Base-by-base conservation (phyloP, 257 asterid genomes). In the Datura wrightii region DNA sequence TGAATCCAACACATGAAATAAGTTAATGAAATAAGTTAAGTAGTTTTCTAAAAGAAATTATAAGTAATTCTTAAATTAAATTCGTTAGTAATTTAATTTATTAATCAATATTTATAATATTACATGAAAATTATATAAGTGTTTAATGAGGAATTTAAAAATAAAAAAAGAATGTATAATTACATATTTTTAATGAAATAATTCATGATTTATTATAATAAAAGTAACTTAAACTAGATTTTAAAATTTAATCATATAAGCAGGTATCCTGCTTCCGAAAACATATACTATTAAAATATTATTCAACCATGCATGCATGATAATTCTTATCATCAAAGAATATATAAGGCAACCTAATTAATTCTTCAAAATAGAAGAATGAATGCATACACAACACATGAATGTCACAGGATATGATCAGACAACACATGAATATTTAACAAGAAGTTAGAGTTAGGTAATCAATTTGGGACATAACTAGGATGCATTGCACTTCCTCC, bases 401-500 rank as follows among this genome's bases (percentile, higher is more conserved):
- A 71, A 71, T 71, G 79, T 71, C 52, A 10, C 79, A 71, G 44
- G 56, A 71, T 9, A 71, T 71, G 39, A 44, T 71, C 14, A n/a
- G 39, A 71, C 36, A 18, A 42, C 58, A 46, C 80, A n/a, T n/a
- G 58, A 44, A n/a, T 19, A 60, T 46, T 19, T 46, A 48, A 72
- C 2, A 10, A n/a, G 10, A 19, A 46, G 18, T 48, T 10, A 34
- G 41, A 72, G 58, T 46, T 72, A 5, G 80, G 59, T 72, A 46
- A 72, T 72, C 59, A 3, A 72, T 10, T 3, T 19, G 10, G 19
- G 59, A 72, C 54, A 10, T 19, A 72, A 19, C 16, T 44, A 19
- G 56, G 58, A 71, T 41, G 79, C 10, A 56, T 18, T 39, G 4
- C 4, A 39, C 42, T 39, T 24, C 31, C 31, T 24, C 31, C 31